These are phyloP conservation scores for Soucietia sequanensis DNA, from an alignment of 805 yeast genomes.

Conservation along the genomic window DNA sequence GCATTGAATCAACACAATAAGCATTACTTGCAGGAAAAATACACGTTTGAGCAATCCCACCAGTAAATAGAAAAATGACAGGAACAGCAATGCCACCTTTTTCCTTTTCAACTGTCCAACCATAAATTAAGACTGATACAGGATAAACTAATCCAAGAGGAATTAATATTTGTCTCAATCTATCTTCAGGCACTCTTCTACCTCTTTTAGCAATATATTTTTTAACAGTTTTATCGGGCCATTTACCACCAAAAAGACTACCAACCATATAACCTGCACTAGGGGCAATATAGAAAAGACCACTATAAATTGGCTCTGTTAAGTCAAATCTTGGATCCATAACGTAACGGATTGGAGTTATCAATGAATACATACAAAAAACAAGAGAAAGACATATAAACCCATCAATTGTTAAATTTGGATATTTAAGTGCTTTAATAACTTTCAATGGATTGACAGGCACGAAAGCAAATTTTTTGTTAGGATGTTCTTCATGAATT, in stretches of 20 bases:
- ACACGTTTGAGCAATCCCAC: constrained; percentile 51
- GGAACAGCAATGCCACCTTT: constrained; percentile 59
- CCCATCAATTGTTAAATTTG: constrained; percentile 45
- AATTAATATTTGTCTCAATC: constrained; percentile 40
- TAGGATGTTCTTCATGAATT: constrained; percentile 19
- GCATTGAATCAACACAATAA: constrained; percentile 59
- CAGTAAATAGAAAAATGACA: constrained; percentile 45
- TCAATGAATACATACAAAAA: constrained; percentile 50
- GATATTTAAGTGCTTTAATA: constrained; percentile 39
- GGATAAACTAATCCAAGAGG: constrained; percentile 48
- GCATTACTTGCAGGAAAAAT: constrained; percentile 54
- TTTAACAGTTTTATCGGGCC: constrained; percentile 49
- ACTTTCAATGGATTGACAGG: constrained; percentile 47
- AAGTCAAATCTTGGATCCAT: constrained; percentile 55
- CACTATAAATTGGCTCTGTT: constrained; percentile 47
- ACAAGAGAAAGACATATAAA: constrained; percentile 38
- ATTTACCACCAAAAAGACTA: constrained; percentile 50
- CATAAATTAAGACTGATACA: constrained; percentile 45
- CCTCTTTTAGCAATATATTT: constrained; percentile 43
- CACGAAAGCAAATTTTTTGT: constrained; percentile 40
- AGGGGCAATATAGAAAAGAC: constrained; percentile 56
- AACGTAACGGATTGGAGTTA: constrained; percentile 56
- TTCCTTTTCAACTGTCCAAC: constrained; percentile 49
- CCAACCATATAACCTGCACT: constrained; percentile 55
- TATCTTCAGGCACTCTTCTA: constrained; percentile 50